Percentiles rank a stretch among this genome's conserved stretches.
These are phyloP conservation scores for Colletotrichum sojae DNA, from an alignment of 2,329 filamentous ascomycete species.

Conservation along the genomic window DNA sequence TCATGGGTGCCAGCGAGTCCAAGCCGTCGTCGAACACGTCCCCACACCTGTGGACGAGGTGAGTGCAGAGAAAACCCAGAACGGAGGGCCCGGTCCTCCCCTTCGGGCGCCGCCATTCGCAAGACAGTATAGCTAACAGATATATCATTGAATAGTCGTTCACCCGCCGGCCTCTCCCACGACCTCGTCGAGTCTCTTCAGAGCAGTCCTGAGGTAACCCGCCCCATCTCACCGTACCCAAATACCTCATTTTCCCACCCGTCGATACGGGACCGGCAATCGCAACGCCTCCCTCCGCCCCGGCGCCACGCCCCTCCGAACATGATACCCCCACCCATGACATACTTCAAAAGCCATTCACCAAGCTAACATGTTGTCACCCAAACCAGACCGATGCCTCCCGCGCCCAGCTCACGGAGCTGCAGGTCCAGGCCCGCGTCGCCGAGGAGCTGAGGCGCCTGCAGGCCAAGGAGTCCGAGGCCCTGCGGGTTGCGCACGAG, in stretches of 20 bases:
- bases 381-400: constrained; percentile 84
- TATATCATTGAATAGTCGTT: constrained; percentile 49
- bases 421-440: constrained; percentile 90
- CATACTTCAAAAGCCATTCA: not conserved
- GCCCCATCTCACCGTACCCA: too few species aligned
- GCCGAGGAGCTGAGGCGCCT: constrained; percentile 87
- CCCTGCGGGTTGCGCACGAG: constrained; percentile 78
- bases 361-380: constrained; percentile 9
- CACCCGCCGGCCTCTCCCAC: constrained; percentile 76
- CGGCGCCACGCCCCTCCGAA: not conserved
- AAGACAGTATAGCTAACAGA: constrained; percentile 38
- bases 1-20: constrained; percentile 71
- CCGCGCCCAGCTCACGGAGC: constrained; percentile 85
- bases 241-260: not conserved
- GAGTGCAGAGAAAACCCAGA: constrained; percentile 48
- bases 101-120: not conserved
- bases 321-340: constrained; percentile 2
- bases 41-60: constrained; percentile 70
- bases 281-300: not conserved
- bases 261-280: not conserved
- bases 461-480: constrained; percentile 77
- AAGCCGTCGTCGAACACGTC: constrained; percentile 62
- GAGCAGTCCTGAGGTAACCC: constrained; percentile 89
- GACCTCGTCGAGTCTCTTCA: constrained; percentile 87
- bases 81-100: not conserved